These are phyloP conservation scores for Dactylellina haptotyla DNA, from an alignment of 2,329 filamentous ascomycete genomes.

Conservation along the genomic window DNA sequence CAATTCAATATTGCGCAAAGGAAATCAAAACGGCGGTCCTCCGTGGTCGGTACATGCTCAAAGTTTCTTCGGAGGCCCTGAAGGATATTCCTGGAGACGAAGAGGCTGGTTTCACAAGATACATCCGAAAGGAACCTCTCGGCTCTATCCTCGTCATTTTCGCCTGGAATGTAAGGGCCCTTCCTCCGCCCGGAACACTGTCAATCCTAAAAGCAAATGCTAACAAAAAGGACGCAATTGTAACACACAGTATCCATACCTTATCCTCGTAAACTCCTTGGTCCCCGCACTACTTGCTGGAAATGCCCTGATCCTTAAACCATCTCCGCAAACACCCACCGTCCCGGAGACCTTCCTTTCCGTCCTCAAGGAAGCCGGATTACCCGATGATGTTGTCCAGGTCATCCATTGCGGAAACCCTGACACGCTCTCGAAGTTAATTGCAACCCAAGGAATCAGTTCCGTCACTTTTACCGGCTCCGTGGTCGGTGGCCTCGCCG, in stretches of 20 bases:
- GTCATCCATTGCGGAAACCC: conserved; percentile 90
- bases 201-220: conserved; percentile 20
- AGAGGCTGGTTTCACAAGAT: conserved; percentile 89
- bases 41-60: conserved; percentile 84
- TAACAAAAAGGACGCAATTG: conserved; percentile 2
- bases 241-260: conserved; percentile 90
- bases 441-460: conserved; percentile 78
- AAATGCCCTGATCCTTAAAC: conserved; percentile 92
- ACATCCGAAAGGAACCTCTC: conserved; percentile 86
- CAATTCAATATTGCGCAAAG: conserved; percentile 84
- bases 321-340: conserved; percentile 92
- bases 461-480: conserved; percentile 94
- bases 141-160: conserved; percentile 90
- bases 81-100: conserved; percentile 82
- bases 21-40: conserved; percentile 87
- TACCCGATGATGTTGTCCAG: conserved; percentile 85
- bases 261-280: conserved; percentile 91
- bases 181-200: not conserved
- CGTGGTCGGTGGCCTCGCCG: conserved; percentile 83
- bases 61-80: conserved; percentile 80
- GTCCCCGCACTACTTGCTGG: conserved; percentile 90
- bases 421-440: conserved; percentile 77
- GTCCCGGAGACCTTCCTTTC: conserved; percentile 84
- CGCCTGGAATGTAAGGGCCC: conserved; percentile 85
- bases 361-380: conserved; percentile 80